Percentiles rank a stretch among this genome's conserved stretches.
These are phyloP conservation scores for Schwanniomyces polymorphus DNA, from an alignment of 805 yeast species.

Conservation along the genomic window DNA sequence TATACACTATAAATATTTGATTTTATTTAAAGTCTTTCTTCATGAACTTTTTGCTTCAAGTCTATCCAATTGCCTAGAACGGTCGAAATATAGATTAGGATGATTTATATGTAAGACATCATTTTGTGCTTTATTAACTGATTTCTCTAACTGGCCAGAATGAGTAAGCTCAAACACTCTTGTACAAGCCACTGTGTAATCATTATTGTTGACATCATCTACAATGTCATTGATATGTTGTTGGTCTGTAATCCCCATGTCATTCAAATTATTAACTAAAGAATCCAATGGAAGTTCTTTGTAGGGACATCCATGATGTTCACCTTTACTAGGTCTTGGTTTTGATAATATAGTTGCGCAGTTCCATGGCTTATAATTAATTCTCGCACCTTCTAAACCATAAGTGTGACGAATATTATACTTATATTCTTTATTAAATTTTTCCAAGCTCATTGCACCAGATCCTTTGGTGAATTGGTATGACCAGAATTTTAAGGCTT, in stretches of 20 bases:
- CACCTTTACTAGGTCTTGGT: slow-evolving; percentile 66
- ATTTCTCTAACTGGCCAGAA: slow-evolving; percentile 43
- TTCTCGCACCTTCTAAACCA: slow-evolving; percentile 89
- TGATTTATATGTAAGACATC: slow-evolving; percentile 71
- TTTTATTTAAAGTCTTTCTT: neutral
- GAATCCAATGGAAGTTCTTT: slow-evolving; percentile 70
- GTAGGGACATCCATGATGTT: slow-evolving; percentile 93
- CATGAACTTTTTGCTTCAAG: slow-evolving; percentile 9
- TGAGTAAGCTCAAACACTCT: slow-evolving; percentile 79
- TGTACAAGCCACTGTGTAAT: slow-evolving; percentile 86
- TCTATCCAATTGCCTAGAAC: slow-evolving; percentile 60
- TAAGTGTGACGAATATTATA: slow-evolving; percentile 88
- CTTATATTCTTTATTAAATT: slow-evolving; percentile 82
- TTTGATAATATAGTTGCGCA: slow-evolving; percentile 75
- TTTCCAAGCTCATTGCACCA: slow-evolving; percentile 59
- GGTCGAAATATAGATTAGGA: slow-evolving; percentile 85
- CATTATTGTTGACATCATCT: slow-evolving; percentile 66
- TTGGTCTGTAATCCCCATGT: slow-evolving; percentile 66
- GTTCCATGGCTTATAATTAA: slow-evolving; percentile 82
- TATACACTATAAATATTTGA: neutral
- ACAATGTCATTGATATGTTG: slow-evolving; percentile 57
- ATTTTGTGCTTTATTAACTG: slow-evolving; percentile 20
- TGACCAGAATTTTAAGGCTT: slow-evolving; percentile 85
- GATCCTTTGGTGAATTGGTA: slow-evolving; percentile 60
- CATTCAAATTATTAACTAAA: slow-evolving; percentile 53